phyloP scores from a whole-genome alignment of 1,284 basidiomycete genomes.

The Bondarzewia mesenterica region DNA sequence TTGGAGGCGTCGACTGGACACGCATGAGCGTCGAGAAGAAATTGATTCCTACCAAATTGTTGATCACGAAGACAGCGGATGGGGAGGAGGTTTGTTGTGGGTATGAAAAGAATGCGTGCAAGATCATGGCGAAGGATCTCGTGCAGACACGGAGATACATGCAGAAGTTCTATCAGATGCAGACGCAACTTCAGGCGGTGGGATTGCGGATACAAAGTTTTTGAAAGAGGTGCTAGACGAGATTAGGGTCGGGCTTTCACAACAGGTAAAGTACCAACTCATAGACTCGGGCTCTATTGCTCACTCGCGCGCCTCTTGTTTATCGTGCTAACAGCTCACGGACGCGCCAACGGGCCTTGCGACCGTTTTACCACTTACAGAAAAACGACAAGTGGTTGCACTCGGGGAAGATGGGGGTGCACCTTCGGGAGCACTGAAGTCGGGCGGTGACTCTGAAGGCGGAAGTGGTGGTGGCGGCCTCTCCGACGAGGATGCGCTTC shows the following conservation, averaged over 20 bases:
- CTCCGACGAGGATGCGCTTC: conserved; percentile 83
- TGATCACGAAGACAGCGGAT: conserved; percentile 46
- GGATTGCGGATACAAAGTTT: conserved; percentile 95
- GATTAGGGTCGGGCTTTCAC: conserved; percentile 89
- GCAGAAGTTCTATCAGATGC: conserved; percentile 99
- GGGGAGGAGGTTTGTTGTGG: conserved; percentile 69
- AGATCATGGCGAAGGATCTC: conserved; percentile 98
- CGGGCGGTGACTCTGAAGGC: conserved; percentile 25
- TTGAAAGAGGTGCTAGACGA: conserved; percentile 95
- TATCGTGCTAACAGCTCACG: conserved; percentile 48
- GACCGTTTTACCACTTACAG: conserved; percentile 51
- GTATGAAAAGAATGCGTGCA: conserved; percentile 99
- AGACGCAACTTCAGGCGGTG: conserved; percentile 96
- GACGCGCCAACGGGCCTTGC: conserved; percentile 76
- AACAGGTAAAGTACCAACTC: too few species aligned
- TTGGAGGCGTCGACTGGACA: conserved; percentile 32
- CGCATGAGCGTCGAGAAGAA: conserved; percentile 46
- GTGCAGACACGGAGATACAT: conserved; percentile 92
- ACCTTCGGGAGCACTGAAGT: conserved; percentile 20
- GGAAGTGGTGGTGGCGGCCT: conserved; percentile 36
- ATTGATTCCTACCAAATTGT: conserved; percentile 50
- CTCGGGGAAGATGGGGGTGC: conserved; percentile 56
- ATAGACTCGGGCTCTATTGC: too few species aligned
- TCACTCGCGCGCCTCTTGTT: conserved; percentile 35
- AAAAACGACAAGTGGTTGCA: conserved; percentile 72